phyloP scores from a whole-genome alignment of 495 filamentous ascomycete genomes.

The Hypoxylon lienhwacheense region DNA sequence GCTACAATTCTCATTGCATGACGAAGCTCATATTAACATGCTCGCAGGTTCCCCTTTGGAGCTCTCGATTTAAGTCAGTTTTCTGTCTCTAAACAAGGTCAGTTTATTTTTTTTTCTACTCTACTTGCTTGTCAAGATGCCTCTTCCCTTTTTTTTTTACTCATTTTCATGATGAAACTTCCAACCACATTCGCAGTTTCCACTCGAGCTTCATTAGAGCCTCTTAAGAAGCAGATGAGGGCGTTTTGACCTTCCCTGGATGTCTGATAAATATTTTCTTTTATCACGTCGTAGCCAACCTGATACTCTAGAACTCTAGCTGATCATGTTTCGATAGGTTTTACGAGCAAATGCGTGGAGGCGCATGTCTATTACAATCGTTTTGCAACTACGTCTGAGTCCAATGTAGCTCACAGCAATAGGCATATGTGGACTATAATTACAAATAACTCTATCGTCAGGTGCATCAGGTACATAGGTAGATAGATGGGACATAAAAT shows the following conservation, averaged over 20 bases:
- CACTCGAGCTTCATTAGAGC: conserved; percentile 64
- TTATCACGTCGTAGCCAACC: not conserved
- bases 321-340: conserved; percentile 4
- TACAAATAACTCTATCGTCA: no score
- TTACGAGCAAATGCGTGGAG: no score
- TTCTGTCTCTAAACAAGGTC: conserved; percentile 8
- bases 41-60: not conserved
- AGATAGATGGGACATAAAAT: no score
- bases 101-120: conserved; percentile 12
- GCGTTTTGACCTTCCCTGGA: conserved; percentile 62
- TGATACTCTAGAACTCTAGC: not conserved
- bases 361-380: no score
- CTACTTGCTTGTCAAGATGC: conserved; percentile 4
- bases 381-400: no score
- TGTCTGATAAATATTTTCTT: conserved; percentile 54
- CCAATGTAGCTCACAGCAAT: no score
- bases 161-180: conserved; percentile 57
- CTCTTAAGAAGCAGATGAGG: conserved; percentile 60
- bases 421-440: no score
- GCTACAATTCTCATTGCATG: not conserved
- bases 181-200: conserved; percentile 69
- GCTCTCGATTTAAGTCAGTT: not conserved
- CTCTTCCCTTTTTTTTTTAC: conserved; percentile 33
- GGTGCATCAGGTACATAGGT: no score
- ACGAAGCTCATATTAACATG: conserved; percentile 5